Evolutionary conservation across 495 filamentous ascomycete species (phyloP).

Genomic region (Bathelium albidoporum): DNA sequence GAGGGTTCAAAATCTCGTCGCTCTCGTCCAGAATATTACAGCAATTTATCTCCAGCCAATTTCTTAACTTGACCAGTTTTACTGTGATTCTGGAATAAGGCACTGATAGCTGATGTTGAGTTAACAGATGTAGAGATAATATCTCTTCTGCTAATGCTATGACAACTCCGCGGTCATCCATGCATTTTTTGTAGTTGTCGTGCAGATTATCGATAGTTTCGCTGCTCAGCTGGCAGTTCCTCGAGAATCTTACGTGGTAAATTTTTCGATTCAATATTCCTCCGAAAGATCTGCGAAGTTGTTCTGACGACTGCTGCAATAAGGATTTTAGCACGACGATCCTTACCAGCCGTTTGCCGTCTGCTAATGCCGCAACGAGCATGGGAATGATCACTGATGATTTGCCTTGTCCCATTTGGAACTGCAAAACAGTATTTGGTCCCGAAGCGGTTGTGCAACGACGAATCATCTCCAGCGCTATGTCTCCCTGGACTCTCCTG

Average conservation of each 20-base stretch:
- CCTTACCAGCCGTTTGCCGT: slow-evolving; percentile 42
- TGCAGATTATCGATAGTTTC: slow-evolving; percentile 25
- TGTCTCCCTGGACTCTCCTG: slow-evolving; percentile 47
- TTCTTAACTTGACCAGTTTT: slow-evolving; percentile 16
- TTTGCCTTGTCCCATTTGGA: slow-evolving; percentile 73
- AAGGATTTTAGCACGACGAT: slow-evolving; percentile 55
- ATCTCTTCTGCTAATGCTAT: slow-evolving; percentile 59
- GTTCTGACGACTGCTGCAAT: slow-evolving; percentile 51
- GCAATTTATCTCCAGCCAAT: slow-evolving; percentile 17
- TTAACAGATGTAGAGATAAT: slow-evolving; percentile 58
- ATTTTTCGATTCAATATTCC: slow-evolving; percentile 48
- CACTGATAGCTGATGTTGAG: slow-evolving; percentile 34
- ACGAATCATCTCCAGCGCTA: slow-evolving; percentile 44
- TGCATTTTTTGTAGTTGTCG: slow-evolving; percentile 40
- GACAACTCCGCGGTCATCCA: slow-evolving; percentile 40
- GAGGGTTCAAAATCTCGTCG: slow-evolving; percentile 25
- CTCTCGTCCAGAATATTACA: slow-evolving; percentile 29
- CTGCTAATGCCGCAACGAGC: slow-evolving; percentile 45
- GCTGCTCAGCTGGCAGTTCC: slow-evolving; percentile 17
- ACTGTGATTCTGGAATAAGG: not conserved
- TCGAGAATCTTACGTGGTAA: slow-evolving; percentile 54
- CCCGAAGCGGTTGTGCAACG: slow-evolving; percentile 31
- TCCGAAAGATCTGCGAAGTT: slow-evolving; percentile 49
- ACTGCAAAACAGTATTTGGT: slow-evolving; percentile 50
- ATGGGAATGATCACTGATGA: slow-evolving; percentile 61